phyloP scores from a whole-genome alignment of 2,329 filamentous ascomycete species.

The Aspergillus oerlinghausenensis region DNA sequence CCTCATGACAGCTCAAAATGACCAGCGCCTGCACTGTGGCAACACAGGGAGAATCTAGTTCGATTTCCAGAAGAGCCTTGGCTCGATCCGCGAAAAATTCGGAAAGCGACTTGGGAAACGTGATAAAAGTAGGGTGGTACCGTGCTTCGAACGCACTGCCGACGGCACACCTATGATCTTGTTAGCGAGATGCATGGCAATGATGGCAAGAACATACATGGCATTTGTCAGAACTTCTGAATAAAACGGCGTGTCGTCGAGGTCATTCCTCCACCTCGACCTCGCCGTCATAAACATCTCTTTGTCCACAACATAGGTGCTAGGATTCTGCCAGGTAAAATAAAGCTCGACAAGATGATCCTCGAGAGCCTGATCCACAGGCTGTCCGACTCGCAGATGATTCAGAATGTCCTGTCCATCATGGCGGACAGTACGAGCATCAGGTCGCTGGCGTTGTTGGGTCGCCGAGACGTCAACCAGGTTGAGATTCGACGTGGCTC shows the following conservation, averaged over 20 bases:
- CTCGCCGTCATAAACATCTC: constrained; percentile 36
- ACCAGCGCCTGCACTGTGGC: constrained; percentile 47
- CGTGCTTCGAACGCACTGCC: constrained; percentile 42
- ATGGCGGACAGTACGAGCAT: constrained; percentile 35
- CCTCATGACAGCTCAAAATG: constrained; percentile 43
- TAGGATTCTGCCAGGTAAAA: constrained; percentile 48
- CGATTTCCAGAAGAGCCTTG: constrained; percentile 44
- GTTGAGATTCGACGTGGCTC: constrained; percentile 43
- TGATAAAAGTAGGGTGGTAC: constrained; percentile 41
- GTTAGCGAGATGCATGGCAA: background rate
- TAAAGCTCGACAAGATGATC: constrained; percentile 44
- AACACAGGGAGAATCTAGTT: constrained; percentile 46
- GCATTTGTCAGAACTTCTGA: constrained; percentile 40
- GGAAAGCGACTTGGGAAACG: constrained; percentile 32
- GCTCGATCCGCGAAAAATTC: constrained; percentile 40
- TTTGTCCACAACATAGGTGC: constrained; percentile 43
- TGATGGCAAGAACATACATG: constrained; percentile 24
- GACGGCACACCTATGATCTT: constrained; percentile 34
- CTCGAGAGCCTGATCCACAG: constrained; percentile 39
- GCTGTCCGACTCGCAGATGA: constrained; percentile 39
- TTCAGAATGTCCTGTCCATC: constrained; percentile 40
- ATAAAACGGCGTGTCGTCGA: constrained; percentile 38
- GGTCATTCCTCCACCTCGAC: constrained; percentile 33
- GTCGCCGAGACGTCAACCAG: constrained; percentile 37
- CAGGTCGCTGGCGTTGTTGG: constrained; percentile 30